Evolutionary conservation across 371 early-diverging fungal genomes (phyloP).

Genomic region (Rhizopus sp.): DNA sequence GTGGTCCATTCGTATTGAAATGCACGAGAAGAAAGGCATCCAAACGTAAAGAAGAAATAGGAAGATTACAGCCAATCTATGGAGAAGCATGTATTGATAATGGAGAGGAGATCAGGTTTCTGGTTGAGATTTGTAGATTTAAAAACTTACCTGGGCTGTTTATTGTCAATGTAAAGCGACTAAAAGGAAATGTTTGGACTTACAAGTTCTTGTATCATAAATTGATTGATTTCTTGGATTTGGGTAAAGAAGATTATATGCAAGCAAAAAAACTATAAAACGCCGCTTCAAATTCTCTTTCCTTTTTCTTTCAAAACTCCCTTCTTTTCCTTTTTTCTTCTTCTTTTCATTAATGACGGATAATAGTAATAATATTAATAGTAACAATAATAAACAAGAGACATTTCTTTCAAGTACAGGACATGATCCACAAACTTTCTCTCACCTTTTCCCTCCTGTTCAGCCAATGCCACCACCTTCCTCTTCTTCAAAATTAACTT

Average conservation of each 20-base stretch:
- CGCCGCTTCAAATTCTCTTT: too few relatives aligned
- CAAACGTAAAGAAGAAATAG: conserved; percentile 10
- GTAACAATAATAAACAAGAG: not conserved
- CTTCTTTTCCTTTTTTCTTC: too few relatives aligned
- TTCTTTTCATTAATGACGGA: too few relatives aligned
- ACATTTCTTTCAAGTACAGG: not conserved
- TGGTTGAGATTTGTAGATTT: conserved; percentile 85
- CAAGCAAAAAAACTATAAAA: not conserved
- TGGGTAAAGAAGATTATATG: conserved; percentile 49
- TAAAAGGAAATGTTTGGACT: conserved; percentile 87
- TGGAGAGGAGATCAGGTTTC: conserved; percentile 80
- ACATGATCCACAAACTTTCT: conserved; percentile 3
- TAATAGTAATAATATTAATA: too few relatives aligned
- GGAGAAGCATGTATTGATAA: conserved; percentile 87
- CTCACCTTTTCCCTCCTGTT: conserved; percentile 14
- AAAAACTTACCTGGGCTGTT: conserved; percentile 83
- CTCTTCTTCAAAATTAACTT: not conserved
- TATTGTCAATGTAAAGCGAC: conserved; percentile 83
- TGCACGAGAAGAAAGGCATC: conserved; percentile 60
- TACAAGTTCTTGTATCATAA: conserved; percentile 90
- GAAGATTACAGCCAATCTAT: conserved; percentile 74
- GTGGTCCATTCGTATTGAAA: conserved; percentile 69
- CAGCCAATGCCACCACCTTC: not conserved
- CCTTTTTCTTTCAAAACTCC: too few relatives aligned
- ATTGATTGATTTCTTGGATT: conserved; percentile 55